Percentiles rank a stretch among this genome's conserved stretches.
Evolutionary conservation across 345 rosid genomes (phyloP).

Genomic region (Excoecaria cochinchinensis): DNA sequence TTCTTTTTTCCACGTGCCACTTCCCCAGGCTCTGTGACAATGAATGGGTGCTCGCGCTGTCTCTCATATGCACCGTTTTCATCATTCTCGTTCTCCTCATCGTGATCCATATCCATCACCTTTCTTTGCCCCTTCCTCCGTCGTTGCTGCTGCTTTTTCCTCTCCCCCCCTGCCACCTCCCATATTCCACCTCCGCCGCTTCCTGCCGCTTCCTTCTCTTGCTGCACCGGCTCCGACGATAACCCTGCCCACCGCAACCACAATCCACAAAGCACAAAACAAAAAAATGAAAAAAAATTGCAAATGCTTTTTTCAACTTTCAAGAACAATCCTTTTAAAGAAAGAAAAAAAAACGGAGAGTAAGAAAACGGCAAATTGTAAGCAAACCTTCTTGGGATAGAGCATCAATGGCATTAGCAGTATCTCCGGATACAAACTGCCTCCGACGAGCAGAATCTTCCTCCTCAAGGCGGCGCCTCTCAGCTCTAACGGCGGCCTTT

Average conservation of each 20-base stretch:
- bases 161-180: conserved; percentile 39
- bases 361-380: background rate
- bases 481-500: conserved; percentile 92
- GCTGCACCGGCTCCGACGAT: conserved; percentile 84
- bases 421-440: conserved; percentile 46
- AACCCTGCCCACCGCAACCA: conserved; percentile 49
- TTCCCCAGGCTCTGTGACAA: conserved; percentile 99
- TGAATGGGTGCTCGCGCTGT: conserved; percentile 97
- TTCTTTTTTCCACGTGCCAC: conserved; percentile 99
- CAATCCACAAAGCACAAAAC: background rate
- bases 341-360: too few relatives aligned
- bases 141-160: conserved; percentile 35
- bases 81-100: conserved; percentile 49
- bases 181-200: conserved; percentile 54
- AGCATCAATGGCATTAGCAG: conserved; percentile 60
- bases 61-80: conserved; percentile 56
- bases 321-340: too few relatives aligned
- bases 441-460: conserved; percentile 55
- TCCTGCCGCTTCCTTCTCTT: conserved; percentile 62
- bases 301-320: too few relatives aligned
- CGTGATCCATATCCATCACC: conserved; percentile 43
- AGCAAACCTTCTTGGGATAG: conserved; percentile 87
- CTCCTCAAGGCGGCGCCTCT: conserved; percentile 69
- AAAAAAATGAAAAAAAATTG: too few relatives aligned
- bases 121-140: conserved; percentile 45